Conservation (phyloP, 805 yeast species). For the Zygotorulaspora florentina region DNA sequence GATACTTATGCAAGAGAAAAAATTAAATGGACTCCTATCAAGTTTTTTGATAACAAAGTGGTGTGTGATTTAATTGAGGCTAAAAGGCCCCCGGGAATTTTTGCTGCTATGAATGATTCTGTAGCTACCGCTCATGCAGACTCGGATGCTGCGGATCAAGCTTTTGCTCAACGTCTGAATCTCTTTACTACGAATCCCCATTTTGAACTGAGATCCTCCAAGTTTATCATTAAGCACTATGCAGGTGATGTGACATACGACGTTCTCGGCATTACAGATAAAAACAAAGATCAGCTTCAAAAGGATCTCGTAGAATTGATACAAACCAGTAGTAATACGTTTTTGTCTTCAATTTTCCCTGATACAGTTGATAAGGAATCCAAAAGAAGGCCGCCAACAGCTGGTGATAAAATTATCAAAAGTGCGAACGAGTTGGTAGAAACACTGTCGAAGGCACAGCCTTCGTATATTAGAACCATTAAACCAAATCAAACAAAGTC, state of each 20-base stretch:
- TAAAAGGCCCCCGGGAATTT: slow-evolving; percentile 90
- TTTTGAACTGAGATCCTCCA: slow-evolving; percentile 81
- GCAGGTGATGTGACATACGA: slow-evolving; percentile 98
- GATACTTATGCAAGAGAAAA: slow-evolving; percentile 95
- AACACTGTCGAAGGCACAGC: slow-evolving; percentile 85
- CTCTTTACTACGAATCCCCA: slow-evolving; percentile 79
- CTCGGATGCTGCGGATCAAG: slow-evolving; percentile 92
- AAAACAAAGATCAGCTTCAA: slow-evolving; percentile 90
- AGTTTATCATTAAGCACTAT: slow-evolving; percentile 89
- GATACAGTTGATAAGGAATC: slow-evolving; percentile 60
- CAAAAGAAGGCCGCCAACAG: slow-evolving; percentile 87
- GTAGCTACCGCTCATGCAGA: slow-evolving; percentile 99
- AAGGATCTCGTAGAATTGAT: slow-evolving; percentile 81
- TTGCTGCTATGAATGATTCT: slow-evolving; percentile 95
- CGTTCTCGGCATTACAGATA: slow-evolving; percentile 86
- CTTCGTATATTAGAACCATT: slow-evolving; percentile 95
- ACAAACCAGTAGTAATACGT: slow-evolving; percentile 63
- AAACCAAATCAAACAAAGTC: slow-evolving; percentile 93
- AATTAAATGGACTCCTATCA: slow-evolving; percentile 96
- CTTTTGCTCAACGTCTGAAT: slow-evolving; percentile 86
- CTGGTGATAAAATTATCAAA: slow-evolving; percentile 87
- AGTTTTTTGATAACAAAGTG: slow-evolving; percentile 91
- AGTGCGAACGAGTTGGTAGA: slow-evolving; percentile 89
- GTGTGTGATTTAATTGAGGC: slow-evolving; percentile 96
- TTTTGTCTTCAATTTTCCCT: slow-evolving; percentile 59